A percentile compares a stretch with the other conserved stretches of the same genome.
These are phyloP conservation scores for Ganoderma leucocontextum DNA, from an alignment of 1,284 basidiomycete genomes.

Conservation along the genomic window DNA sequence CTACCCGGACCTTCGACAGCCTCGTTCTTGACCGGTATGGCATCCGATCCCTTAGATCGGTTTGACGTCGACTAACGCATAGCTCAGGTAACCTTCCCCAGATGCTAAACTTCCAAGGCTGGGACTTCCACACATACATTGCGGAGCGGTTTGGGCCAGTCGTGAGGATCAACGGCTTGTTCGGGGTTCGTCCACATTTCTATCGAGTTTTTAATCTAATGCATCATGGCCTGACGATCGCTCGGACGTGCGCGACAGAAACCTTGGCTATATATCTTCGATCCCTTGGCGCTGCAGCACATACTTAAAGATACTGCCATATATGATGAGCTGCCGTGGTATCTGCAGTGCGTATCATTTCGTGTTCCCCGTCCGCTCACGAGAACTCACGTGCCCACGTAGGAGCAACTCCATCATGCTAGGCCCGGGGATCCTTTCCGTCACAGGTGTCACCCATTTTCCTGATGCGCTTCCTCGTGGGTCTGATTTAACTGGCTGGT, in stretches of 20 bases:
- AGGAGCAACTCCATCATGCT: conserved; percentile 14
- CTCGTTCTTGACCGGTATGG: conserved; percentile 29
- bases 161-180: conserved; percentile 22
- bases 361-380: too few relatives aligned
- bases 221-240: background rate
- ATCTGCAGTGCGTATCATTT: conserved; percentile 17
- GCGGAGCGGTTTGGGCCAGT: conserved; percentile 25
- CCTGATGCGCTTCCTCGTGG: too few relatives aligned
- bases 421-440: conserved; percentile 2
- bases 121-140: conserved; percentile 26
- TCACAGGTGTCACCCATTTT: conserved; percentile 6
- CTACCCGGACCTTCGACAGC: conserved; percentile 27
- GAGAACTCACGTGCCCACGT: too few relatives aligned
- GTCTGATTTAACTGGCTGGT: background rate
- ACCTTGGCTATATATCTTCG: conserved; percentile 27
- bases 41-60: background rate
- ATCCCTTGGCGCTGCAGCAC: conserved; percentile 30
- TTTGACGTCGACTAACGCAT: background rate
- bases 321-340: conserved; percentile 30
- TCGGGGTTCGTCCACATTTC: conserved; percentile 14
- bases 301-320: conserved; percentile 28
- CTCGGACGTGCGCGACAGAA: conserved; percentile 4
- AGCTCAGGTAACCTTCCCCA: conserved; percentile 26
- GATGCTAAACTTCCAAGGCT: conserved; percentile 25
- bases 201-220: too few relatives aligned